Percentiles rank a stretch among this genome's conserved stretches.
Conservation (phyloP, 176 grass and related monocot species). For the Eleusine coracana region DNA sequence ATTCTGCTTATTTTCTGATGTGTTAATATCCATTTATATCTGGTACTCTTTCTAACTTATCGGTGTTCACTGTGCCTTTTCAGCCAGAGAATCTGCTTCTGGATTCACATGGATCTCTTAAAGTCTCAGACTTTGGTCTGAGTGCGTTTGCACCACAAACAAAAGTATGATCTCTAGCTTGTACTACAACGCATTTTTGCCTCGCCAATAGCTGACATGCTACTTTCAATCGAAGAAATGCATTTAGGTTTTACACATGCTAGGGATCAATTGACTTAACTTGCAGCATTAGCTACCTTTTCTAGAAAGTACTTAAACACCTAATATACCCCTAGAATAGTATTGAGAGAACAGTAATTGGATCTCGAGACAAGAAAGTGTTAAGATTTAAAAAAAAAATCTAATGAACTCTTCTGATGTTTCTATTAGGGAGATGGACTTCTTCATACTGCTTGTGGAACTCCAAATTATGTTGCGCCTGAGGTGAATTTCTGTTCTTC, state of each 20-base stretch:
- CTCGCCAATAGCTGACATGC: neutral
- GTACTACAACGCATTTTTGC: neutral
- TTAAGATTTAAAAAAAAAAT: neutral
- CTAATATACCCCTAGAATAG: neutral
- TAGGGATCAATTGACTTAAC: neutral
- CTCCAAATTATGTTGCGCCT: conserved; percentile 96
- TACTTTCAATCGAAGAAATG: neutral
- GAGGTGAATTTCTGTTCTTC: conserved; percentile 57
- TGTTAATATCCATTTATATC: neutral
- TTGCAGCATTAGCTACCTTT: neutral
- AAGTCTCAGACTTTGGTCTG: conserved; percentile 95
- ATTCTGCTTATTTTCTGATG: neutral
- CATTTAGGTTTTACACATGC: conserved; percentile 9
- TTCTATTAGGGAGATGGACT: conserved; percentile 69
- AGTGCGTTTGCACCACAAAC: conserved; percentile 81
- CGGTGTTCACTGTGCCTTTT: conserved; percentile 39
- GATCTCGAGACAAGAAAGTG: conserved; percentile 10
- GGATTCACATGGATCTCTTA: conserved; percentile 79
- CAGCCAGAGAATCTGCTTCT: conserved; percentile 98
- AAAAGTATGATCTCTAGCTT: conserved; percentile 56
- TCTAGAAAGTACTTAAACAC: neutral
- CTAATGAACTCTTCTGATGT: conserved; percentile 5
- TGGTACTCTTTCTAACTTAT: conserved; percentile 17
- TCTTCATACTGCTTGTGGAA: conserved; percentile 95
- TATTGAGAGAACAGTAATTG: neutral